Conservation (phyloP, 75 land plant species). For the Azolla pinnata region DNA sequence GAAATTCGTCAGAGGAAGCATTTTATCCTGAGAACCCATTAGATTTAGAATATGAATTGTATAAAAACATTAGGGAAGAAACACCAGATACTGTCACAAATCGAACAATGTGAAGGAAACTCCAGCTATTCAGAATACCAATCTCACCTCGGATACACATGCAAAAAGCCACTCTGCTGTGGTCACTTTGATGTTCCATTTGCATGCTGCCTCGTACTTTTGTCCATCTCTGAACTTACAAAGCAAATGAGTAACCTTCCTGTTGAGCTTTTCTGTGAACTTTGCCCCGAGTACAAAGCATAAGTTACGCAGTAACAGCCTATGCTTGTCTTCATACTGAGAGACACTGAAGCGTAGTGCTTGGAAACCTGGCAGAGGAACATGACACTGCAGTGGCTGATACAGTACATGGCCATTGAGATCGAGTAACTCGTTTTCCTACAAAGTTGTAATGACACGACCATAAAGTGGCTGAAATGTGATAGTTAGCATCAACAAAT, state of each 20-base stretch:
- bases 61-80: too few species aligned
- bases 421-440: conserved; percentile 77
- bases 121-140: neutral
- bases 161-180: conserved; percentile 83
- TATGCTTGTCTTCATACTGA: conserved; percentile 80
- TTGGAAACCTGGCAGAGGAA: conserved; percentile 84
- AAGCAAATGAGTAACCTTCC: conserved; percentile 74
- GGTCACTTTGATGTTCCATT: conserved; percentile 47
- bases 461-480: neutral
- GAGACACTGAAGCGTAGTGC: conserved; percentile 63
- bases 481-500: neutral
- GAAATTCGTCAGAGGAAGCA: conserved; percentile 40
- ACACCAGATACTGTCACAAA: too few species aligned
- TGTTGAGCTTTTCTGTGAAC: conserved; percentile 53
- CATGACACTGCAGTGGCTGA: conserved; percentile 68
- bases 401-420: conserved; percentile 62
- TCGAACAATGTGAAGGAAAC: too few species aligned
- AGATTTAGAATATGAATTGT: too few species aligned
- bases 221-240: conserved; percentile 72
- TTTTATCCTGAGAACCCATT: conserved; percentile 46
- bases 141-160: conserved; percentile 62
- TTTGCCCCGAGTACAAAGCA: conserved; percentile 71
- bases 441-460: neutral
- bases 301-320: conserved; percentile 51
- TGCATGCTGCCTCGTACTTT: conserved; percentile 72